A percentile compares a stretch with the other conserved stretches of the same genome.
These are phyloP conservation scores for Linaria vulgaris DNA, from an alignment of 257 asterid species.

Conservation along the genomic window DNA sequence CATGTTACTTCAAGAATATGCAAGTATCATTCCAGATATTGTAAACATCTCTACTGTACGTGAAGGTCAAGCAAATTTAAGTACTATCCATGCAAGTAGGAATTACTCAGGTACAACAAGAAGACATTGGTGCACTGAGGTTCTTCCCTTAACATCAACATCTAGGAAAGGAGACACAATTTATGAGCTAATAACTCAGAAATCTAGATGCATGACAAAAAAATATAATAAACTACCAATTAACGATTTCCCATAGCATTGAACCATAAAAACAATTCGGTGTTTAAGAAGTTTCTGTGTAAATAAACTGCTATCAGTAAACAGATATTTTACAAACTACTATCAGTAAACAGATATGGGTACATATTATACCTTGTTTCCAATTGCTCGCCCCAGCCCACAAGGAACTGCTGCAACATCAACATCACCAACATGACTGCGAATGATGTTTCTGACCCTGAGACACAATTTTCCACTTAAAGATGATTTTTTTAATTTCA, in stretches of 20 bases:
- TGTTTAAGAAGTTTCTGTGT: neutral
- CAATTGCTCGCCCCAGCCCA: slow-evolving; percentile 96
- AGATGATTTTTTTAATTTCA: slow-evolving; percentile 2
- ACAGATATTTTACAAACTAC: too few relatives aligned
- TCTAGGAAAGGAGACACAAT: neutral
- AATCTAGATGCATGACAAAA: neutral
- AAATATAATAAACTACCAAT: neutral
- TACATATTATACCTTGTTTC: slow-evolving; percentile 68
- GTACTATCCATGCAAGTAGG: too few relatives aligned
- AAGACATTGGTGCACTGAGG: slow-evolving; percentile 5
- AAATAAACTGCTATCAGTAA: too few relatives aligned
- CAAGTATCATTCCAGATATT: slow-evolving; percentile 7
- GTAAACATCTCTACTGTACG: slow-evolving; percentile 9
- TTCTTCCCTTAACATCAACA: neutral
- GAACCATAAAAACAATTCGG: neutral
- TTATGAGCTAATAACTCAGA: neutral
- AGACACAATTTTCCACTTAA: slow-evolving; percentile 26
- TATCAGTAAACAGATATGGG: slow-evolving; percentile 8
- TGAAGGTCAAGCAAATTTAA: neutral
- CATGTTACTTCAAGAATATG: too few relatives aligned
- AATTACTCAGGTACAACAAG: slow-evolving; percentile 2
- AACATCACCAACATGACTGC: slow-evolving; percentile 77
- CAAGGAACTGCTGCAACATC: slow-evolving; percentile 99
- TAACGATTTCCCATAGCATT: neutral
- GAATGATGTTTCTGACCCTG: slow-evolving; percentile 80